Percentiles rank a stretch among this genome's conserved stretches.
Evolutionary conservation across 257 asterid species (phyloP).

Genomic region (Mitragyna speciosa): DNA sequence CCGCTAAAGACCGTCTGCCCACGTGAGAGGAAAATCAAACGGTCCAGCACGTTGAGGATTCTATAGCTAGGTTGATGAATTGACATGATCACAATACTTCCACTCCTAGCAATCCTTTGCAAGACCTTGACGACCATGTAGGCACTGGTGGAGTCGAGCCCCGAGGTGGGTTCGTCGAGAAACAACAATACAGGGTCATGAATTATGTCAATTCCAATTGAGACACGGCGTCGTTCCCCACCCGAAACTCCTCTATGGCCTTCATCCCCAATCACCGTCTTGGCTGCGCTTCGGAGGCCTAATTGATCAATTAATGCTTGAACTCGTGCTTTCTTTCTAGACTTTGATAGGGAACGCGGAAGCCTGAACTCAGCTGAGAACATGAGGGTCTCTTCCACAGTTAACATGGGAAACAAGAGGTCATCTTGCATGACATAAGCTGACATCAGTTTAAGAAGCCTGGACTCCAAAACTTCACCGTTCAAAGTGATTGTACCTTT

Average conservation of each 20-base stretch:
- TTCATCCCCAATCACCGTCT: constrained; percentile 47
- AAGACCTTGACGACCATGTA: constrained; percentile 56
- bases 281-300: constrained; percentile 40
- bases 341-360: constrained; percentile 30
- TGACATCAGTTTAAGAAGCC: constrained; percentile 39
- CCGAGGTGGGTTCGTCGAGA: constrained; percentile 73
- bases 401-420: constrained; percentile 44
- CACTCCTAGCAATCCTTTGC: constrained; percentile 52
- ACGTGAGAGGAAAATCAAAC: constrained; percentile 36
- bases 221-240: constrained; percentile 47
- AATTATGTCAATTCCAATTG: constrained; percentile 45
- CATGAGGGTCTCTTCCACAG: constrained; percentile 50
- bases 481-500: constrained; percentile 35
- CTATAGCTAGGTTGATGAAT: constrained; percentile 57
- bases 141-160: constrained; percentile 70
- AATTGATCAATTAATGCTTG: constrained; percentile 39
- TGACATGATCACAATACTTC: constrained; percentile 62
- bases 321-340: constrained; percentile 37
- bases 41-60: constrained; percentile 35
- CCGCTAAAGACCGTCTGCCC: constrained; percentile 42
- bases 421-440: constrained; percentile 54
- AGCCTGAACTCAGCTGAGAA: constrained; percentile 47
- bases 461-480: constrained; percentile 35
- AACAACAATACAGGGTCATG: constrained; percentile 49
- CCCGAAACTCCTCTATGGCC: constrained; percentile 52